Evolutionary conservation across 768 basidiomycete genomes (phyloP).

Genomic region (Leccinum rimulosum): DNA sequence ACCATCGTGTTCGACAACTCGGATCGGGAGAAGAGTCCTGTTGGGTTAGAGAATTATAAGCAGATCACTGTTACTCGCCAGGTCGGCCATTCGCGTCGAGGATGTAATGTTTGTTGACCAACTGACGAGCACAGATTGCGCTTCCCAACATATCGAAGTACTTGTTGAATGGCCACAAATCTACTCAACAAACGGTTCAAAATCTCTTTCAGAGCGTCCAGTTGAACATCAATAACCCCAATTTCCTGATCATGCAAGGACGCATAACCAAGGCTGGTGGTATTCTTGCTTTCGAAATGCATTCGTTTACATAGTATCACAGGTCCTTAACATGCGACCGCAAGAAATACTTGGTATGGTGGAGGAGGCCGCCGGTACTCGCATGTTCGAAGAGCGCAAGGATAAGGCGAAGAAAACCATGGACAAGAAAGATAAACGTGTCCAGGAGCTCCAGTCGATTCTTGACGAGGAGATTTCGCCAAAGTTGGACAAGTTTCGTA

Average conservation of each 20-base stretch:
- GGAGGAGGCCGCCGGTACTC: constrained; percentile 96
- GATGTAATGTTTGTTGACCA: neutral
- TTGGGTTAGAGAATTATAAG: constrained; percentile 72
- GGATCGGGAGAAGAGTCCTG: constrained; percentile 78
- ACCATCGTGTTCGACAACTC: constrained; percentile 99
- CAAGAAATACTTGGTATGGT: constrained; percentile 98
- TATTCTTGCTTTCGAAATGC: neutral
- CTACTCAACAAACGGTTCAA: constrained; percentile 81
- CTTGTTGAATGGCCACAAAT: constrained; percentile 93
- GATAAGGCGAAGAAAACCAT: constrained; percentile 96
- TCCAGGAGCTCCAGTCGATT: constrained; percentile 80
- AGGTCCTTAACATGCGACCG: constrained; percentile 95
- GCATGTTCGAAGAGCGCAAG: constrained; percentile 99
- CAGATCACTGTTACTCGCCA: constrained; percentile 98
- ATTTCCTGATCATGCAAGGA: constrained; percentile 99
- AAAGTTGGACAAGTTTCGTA: constrained; percentile 86
- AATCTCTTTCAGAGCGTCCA: constrained; percentile 95
- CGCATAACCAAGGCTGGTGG: constrained; percentile 88
- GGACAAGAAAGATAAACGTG: constrained; percentile 94
- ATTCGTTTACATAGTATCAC: neutral
- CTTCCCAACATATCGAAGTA: constrained; percentile 94
- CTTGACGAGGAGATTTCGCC: constrained; percentile 91
- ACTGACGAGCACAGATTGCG: constrained; percentile 60
- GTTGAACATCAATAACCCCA: constrained; percentile 99
- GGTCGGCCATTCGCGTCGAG: constrained; percentile 42